A percentile compares a stretch with the other conserved stretches of the same genome.
Evolutionary conservation across 169 alveolate genomes (phyloP).

Genomic region (Plasmodium reichenowi): DNA sequence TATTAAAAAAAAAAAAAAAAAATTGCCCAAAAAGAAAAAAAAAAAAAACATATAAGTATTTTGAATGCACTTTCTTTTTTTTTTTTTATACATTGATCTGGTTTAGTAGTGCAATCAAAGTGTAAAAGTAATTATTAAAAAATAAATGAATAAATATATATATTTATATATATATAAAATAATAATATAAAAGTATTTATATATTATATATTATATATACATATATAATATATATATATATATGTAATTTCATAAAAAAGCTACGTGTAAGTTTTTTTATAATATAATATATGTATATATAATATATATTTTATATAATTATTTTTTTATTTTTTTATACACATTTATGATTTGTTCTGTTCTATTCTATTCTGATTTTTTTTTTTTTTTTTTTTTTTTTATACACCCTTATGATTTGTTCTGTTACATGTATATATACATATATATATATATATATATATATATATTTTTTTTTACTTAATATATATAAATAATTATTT

Average conservation of each 20-base stretch:
- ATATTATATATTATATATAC: not conserved
- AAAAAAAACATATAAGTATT: not conserved
- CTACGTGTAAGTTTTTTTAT: too few species aligned
- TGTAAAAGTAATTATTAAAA: constrained; percentile 4
- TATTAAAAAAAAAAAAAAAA: not conserved
- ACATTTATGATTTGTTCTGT: too few species aligned
- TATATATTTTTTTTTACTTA: not conserved
- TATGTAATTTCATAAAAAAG: not conserved
- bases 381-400: too few species aligned
- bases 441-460: constrained; percentile 2
- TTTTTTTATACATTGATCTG: not conserved
- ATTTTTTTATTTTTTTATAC: too few species aligned
- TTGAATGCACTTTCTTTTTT: constrained; percentile 14
- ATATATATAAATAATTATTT: constrained; percentile 8
- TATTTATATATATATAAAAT: not conserved
- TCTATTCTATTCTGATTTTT: too few species aligned
- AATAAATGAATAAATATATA: not conserved
- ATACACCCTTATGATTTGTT: constrained; percentile 17
- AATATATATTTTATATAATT: too few species aligned
- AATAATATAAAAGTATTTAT: not conserved
- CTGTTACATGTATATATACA: not conserved
- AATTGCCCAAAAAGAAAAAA: not conserved
- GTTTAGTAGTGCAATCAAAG: not conserved
- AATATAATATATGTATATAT: too few species aligned
- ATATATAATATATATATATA: constrained; percentile 4